Evolutionary conservation across 2,329 filamentous ascomycete genomes (phyloP), one percentile per base, ranked within the genome.

Genomic region (Aspergillus flavus): DNA sequence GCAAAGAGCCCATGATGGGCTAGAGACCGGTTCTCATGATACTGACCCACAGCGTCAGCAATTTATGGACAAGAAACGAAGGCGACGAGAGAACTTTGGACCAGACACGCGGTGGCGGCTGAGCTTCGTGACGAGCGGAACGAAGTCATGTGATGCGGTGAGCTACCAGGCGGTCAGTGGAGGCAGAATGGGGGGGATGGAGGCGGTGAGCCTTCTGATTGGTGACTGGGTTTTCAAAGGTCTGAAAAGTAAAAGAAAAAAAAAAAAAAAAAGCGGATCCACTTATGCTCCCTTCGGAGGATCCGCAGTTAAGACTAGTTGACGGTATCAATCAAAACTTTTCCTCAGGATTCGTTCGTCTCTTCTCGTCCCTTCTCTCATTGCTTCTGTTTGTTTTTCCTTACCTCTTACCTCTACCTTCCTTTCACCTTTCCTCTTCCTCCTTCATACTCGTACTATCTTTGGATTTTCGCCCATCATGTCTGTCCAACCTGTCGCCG

Each of bases 401-500:
- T 41, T 34, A 64, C 66, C 65, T 64, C 69, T 70, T 69, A 69
- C 66, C 19, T 30, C 14, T 28, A 5, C 26, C 48, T 53, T 30
- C 28, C 48, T 32, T n/a, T 69, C 61, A 61, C 61, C 63, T 65
- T 67, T 41, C 36, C 52, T 67, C 63, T 58, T 45, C 58, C 62
- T 62, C 61, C 68, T 62, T 63, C 62, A 58, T 36, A 36, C 5
- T 14, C 63, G 65, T 70, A 69, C 65, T 68, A 61, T 48, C 64
- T 67, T 68, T 67, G 64, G 63, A 64, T 64, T 43, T 62, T 57
- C 56, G 28, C 62, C 45, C 45, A 78, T 68, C 65, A 83, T 83
- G 81, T 82, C 81, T 67, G 73, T 79, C 68, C 80, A 82, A 65
- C 86, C 85, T 76, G 91, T 95, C 80, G 92, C 91, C 78, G 86